Base-by-base conservation (phyloP, 768 basidiomycete genomes). In the Lactifluus volemus region DNA sequence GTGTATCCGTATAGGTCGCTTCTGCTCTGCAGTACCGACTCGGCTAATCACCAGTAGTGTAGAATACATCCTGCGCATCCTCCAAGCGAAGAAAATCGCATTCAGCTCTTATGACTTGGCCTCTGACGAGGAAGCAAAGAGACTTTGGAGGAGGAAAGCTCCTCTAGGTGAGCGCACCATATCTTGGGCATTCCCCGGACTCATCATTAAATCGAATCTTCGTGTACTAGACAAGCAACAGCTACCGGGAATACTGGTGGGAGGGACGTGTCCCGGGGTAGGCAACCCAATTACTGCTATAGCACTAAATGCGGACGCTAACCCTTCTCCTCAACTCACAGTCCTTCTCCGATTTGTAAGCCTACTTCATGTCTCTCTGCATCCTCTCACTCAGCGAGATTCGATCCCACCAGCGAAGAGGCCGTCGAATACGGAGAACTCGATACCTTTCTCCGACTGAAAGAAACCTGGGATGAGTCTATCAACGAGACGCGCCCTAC, bases 71-170 rank as follows among this genome's bases (percentile, higher is more conserved):
- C 71, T 93, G 57, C 84, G 91, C 53, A 88, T 86, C 56, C 76
- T 93, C 55, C 91, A 93, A 72, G 84, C 86, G 70, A 89, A 90
- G 81, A 92, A 88, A 76, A 88, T 92, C 53, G 78, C 83, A 7
- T 93, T 86, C 73, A 84, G 76, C 0, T 86, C 88, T 10, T 93
- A 90, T 68, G 91, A 93, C 72, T 79, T 93, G 42, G 91, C 91
- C 32, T 89, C 87, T 4, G 89, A 93, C 69, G 86, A 87, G 68
- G 80, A 84, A 19, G 89, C 91, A 15, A 92, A 92, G 70, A 73
- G 73, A 58, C 72, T 91, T 25, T 93, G 91, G 91, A 86, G 79
- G 71, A 79, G 92, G 66, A 93, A 86, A 70, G 88, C 86, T 0
- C 91, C 91, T 41, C 67, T 70, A 67, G 82, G 89, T 86, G 52